Evolutionary conservation across 441 rosid species (phyloP), one percentile per base, ranked within the genome.

Genomic region (Corymbia calophylla): DNA sequence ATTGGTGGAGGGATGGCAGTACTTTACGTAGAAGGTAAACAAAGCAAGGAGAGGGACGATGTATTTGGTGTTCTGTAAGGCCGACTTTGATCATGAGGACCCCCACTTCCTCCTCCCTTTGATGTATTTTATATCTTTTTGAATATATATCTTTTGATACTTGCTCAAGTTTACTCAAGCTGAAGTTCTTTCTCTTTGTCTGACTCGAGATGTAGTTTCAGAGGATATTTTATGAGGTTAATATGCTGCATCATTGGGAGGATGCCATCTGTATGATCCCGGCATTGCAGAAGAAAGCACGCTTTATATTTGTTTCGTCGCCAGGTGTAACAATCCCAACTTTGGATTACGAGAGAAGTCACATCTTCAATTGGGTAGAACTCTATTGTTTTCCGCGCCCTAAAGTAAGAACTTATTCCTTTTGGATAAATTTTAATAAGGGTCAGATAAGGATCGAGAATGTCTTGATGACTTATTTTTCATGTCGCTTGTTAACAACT

Each of bases 11-110:
- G 19, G 81, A 88, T 21, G 15, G 51, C 31, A 62, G 93, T 77
- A 90, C 97, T 95, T 95, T 90, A 94, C 97, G 92, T 95, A 92
- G 94, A 95, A 92, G 95, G 90, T 85, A 95, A 94, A 92, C 93
- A 95, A 94, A 91, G 93, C 91, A 87, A 88, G 87, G 62, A 89
- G 89, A 90, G 90, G 90, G 88, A 48, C 64, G 47, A 86, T 55
- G 64, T 86, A 16, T 32, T 5, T 53, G 82, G 82, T 86, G 85
- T 70, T 56, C 47, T 44, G n/a, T 27, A 11, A 89, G 90, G 88
- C 55, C 91, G 84, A 87, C 86, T 87, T 87, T 91, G 91, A 92
- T 89, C 58, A 31, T 23, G 15, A 80, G 90, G 91, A 89, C 87
- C 91, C 92, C 93, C 88, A 88, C 93, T 86, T 60, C 70, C 70